phyloP scores from a whole-genome alignment of 2,329 filamentous ascomycete genomes.

The Aspergillus sp. region DNA sequence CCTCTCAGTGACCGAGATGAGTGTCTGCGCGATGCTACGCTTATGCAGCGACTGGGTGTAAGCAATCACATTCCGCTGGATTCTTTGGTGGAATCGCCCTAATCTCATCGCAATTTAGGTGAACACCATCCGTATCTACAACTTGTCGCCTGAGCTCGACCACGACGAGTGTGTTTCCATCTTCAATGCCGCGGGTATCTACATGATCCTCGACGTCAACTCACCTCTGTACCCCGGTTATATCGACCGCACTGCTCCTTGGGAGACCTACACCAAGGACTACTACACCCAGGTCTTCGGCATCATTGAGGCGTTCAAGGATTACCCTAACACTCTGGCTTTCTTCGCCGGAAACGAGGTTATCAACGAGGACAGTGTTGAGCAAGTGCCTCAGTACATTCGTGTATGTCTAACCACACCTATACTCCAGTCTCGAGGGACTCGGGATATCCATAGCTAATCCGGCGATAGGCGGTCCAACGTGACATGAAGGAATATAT shows the following conservation, averaged over 20 bases:
- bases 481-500: slow-evolving; percentile 71
- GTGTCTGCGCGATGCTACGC: slow-evolving; percentile 62
- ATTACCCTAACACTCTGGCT: slow-evolving; percentile 64
- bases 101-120: slow-evolving; percentile 33
- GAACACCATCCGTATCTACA: slow-evolving; percentile 67
- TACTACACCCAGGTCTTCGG: slow-evolving; percentile 62
- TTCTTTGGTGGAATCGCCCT: not conserved
- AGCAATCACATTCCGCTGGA: slow-evolving; percentile 14
- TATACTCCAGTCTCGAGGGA: not conserved
- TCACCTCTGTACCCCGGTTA: slow-evolving; percentile 57
- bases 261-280: slow-evolving; percentile 53
- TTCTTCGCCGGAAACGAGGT: slow-evolving; percentile 71
- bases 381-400: slow-evolving; percentile 59
- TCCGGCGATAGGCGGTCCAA: slow-evolving; percentile 52
- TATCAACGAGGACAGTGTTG: slow-evolving; percentile 60
- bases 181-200: slow-evolving; percentile 67
- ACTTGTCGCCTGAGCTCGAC: slow-evolving; percentile 59
- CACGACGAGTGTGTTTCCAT: slow-evolving; percentile 64
- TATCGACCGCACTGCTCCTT: slow-evolving; percentile 57
- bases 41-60: slow-evolving; percentile 63
- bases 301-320: slow-evolving; percentile 66
- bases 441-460: not conserved
- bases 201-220: slow-evolving; percentile 67
- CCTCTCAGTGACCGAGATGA: slow-evolving; percentile 57
- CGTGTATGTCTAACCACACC: slow-evolving; percentile 38